Evolutionary conservation across 1,284 basidiomycete species (phyloP).

Genomic region (Amylostereum areolatum): DNA sequence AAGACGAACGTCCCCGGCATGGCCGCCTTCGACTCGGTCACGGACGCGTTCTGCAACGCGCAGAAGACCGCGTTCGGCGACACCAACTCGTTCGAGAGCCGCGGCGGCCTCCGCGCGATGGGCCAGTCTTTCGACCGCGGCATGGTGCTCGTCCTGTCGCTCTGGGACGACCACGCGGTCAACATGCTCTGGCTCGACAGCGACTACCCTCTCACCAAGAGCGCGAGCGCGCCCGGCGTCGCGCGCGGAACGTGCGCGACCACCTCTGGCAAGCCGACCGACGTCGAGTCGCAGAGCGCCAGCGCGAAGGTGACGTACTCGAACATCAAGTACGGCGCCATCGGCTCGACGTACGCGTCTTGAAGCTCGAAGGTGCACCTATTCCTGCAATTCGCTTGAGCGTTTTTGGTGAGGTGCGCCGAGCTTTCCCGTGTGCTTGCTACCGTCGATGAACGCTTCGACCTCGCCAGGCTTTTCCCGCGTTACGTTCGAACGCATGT

Average conservation of each 20-base stretch:
- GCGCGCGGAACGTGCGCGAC: constrained; percentile 30
- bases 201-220: constrained; percentile 26
- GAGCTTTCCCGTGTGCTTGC: too few relatives aligned
- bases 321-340: constrained; percentile 30
- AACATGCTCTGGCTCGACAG: constrained; percentile 36
- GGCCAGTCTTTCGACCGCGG: constrained; percentile 10
- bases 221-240: constrained; percentile 27
- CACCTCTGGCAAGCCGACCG: constrained; percentile 26
- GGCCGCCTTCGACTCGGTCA: constrained; percentile 28
- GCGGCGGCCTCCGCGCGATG: constrained; percentile 7
- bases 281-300: constrained; percentile 20
- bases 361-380: background rate
- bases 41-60: constrained; percentile 28
- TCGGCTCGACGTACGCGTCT: constrained; percentile 27
- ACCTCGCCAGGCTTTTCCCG: too few relatives aligned
- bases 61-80: constrained; percentile 34
- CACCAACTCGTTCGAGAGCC: constrained; percentile 36
- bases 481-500: too few relatives aligned
- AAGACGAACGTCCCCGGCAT: constrained; percentile 38
- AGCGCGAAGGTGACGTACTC: constrained; percentile 12
- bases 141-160: constrained; percentile 7
- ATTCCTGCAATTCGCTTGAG: too few relatives aligned
- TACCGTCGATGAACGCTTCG: too few relatives aligned
- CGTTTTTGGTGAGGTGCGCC: too few relatives aligned
- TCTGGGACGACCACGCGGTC: constrained; percentile 1